Base-by-base conservation (phyloP, 164 flowering plant species). In the Aristolochia fimbriata region DNA sequence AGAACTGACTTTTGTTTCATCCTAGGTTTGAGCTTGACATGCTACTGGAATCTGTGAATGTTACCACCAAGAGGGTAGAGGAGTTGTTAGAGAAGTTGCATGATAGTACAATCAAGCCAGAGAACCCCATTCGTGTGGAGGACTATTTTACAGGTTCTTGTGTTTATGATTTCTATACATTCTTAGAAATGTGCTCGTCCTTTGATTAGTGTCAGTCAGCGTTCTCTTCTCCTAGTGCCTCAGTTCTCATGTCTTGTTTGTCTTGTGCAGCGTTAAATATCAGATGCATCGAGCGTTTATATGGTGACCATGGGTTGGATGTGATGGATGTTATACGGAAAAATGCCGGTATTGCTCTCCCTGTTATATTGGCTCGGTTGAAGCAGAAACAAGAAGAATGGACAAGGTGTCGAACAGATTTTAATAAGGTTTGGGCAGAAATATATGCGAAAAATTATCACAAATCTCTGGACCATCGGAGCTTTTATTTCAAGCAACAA, bases 401-500 rank as follows among this genome's bases (percentile, higher is more conserved):
- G 97, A 76, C 83, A 24, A 82, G 79, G 70, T 88, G 96, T 58
- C 96, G 96, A 66, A 59, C 85, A 58, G 97, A 88, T 70, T 87
- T 88, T 64, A 93, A 85, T 67, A 88, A 93, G 74, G 91, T 88
- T 21, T 93, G 99, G 97, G 92, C 92, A 60, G 97, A 88, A 45
- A 82, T 88, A 53, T 88, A 86, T 74, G 62, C 92, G 10, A 86
- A 88, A 74, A 90, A 90, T 74, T 82, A 93, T 64, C 91, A 88
- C 73, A 90, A 90, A 63, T 90, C 99, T 12, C 92, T 90, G 62
- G 99, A 93, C 70, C 96, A 90, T 58, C 89, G 96, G 17, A 90
- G 99, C 74, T 90, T 93, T 78, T 90, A 93, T 70, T 93, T 93
- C 71, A 93, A 93, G 84, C 99, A 93, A 73, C 99, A 93, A 65